These are phyloP conservation scores for Erythrobasidium yunnanense DNA, from an alignment of 768 basidiomycete genomes.

Conservation along the genomic window DNA sequence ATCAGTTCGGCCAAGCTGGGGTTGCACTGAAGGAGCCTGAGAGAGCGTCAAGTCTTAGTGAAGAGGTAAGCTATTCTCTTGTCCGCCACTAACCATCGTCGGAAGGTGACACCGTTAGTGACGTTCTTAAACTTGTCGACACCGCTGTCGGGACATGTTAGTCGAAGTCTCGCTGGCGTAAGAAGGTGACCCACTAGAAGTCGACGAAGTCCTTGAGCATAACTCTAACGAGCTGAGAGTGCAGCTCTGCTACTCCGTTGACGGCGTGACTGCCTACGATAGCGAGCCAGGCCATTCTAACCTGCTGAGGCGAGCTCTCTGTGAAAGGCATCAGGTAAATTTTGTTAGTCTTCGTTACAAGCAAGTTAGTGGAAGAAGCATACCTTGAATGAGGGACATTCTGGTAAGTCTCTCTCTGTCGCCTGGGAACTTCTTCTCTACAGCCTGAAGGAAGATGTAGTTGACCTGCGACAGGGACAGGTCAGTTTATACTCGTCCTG, in stretches of 20 bases:
- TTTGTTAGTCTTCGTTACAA: not conserved
- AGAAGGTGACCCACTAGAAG: not conserved
- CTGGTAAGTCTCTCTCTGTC: conserved; percentile 59
- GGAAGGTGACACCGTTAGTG: conserved; percentile 89
- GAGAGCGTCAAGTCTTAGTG: not conserved
- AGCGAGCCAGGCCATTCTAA: conserved; percentile 55
- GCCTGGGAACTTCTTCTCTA: conserved; percentile 79
- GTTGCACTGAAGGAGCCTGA: conserved; percentile 70
- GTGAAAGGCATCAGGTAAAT: not conserved
- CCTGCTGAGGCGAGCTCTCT: conserved; percentile 77
- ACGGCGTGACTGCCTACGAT: conserved; percentile 74
- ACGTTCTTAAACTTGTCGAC: conserved; percentile 76
- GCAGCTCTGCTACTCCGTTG: conserved; percentile 95
- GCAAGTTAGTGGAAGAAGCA: conserved; percentile 6
- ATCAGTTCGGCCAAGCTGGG: conserved; percentile 74
- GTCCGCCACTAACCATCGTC: conserved; percentile 61
- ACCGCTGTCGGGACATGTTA: conserved; percentile 50
- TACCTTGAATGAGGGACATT: conserved; percentile 88
- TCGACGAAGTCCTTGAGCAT: conserved; percentile 41
- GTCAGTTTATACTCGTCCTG: no score
- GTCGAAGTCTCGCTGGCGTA: not conserved
- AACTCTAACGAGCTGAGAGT: conserved; percentile 68
- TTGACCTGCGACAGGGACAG: no score
- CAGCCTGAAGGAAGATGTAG: conserved; percentile 45
- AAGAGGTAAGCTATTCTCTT: no score